phyloP scores from a whole-genome alignment of 352 stramenopile species.

The Pythium phragmiticola region DNA sequence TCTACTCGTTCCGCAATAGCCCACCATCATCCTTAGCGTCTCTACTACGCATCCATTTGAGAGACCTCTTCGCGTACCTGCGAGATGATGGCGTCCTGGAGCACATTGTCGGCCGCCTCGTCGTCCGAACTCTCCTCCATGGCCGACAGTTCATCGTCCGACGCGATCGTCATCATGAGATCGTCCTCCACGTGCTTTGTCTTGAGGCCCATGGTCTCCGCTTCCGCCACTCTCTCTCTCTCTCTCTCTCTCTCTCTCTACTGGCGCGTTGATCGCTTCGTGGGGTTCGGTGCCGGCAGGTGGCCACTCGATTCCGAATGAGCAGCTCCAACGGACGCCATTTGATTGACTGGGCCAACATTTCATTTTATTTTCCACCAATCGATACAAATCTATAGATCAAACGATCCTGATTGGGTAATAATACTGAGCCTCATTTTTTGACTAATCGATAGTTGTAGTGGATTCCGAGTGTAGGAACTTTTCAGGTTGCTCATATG shows the following conservation, averaged over 20 bases:
- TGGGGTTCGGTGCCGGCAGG: neutral
- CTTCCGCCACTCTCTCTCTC: no score
- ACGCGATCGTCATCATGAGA: conserved; percentile 89
- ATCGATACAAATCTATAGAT: conserved; percentile 1
- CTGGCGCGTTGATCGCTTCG: neutral
- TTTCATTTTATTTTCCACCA: conserved; percentile 19
- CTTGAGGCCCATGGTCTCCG: conserved; percentile 32
- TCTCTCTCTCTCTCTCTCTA: neutral
- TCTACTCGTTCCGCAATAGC: conserved; percentile 18
- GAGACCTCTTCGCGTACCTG: conserved; percentile 34
- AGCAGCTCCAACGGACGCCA: conserved; percentile 28
- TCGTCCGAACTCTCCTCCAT: conserved; percentile 77
- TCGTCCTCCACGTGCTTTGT: conserved; percentile 46
- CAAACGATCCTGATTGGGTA: neutral
- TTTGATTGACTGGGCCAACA: conserved; percentile 28
- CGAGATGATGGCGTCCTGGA: conserved; percentile 69
- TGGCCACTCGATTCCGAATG: conserved; percentile 19
- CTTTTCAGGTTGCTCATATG: conserved; percentile 1
- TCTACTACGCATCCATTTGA: neutral
- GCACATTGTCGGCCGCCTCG: conserved; percentile 35
- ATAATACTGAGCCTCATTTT: neutral
- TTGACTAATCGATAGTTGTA: conserved; percentile 5
- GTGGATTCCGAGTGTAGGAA: no score
- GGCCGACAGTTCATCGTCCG: conserved; percentile 76
- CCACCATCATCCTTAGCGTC: neutral